Evolutionary conservation across 1,139 yeast genomes (phyloP), one percentile per base, ranked within the genome.

Genomic region (Yamadazyma dushanensis): DNA sequence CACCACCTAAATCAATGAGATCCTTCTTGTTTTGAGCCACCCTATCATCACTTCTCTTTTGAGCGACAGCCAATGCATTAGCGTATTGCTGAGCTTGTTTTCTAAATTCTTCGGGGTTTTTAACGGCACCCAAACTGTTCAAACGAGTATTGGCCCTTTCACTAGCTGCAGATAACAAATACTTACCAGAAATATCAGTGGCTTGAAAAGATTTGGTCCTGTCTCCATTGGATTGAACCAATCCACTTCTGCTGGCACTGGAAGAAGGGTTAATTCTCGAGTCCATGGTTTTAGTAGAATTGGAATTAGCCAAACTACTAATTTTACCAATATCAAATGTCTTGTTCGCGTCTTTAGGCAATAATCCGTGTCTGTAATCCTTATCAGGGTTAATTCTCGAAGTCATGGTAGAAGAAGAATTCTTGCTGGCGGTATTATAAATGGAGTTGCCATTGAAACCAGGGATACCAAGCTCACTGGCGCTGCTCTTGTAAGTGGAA

Each of bases 1-100:
- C 97, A 47, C 96, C 96, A 43, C 98, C 98, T 46, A 90, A 66
- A 53, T 88, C 75, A 50, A 88, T 72, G 54, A 82, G 73, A 33
- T 87, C 88, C 31, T 61, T 51, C 38, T 64, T 61, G 46, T 62
- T 53, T 37, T 47, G 55, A 38, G 66, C 74, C 39, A 76, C 54
- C 50, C 89, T 71, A 50, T 76, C 80, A 38, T 73, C 74, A 39
- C 75, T 64, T 46, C 79, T 76, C 49, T 76, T 74, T 55, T 84
- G 86, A 2, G 96, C 97, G 48, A 84, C 63, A 7, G 83, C 75
- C 40, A 70, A 63, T 1, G 76, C 76, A 43, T 57, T 54, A 34
- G 75, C 74, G 47, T 70, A 70, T 37, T 59, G 53, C 41, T 65
- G 68, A 21, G 75, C 76, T 47, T 70, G 68, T 33, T 62, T 59